These are phyloP conservation scores for Pigoraptor vietnamica DNA, from an alignment of 78 protist species.

Conservation along the genomic window DNA sequence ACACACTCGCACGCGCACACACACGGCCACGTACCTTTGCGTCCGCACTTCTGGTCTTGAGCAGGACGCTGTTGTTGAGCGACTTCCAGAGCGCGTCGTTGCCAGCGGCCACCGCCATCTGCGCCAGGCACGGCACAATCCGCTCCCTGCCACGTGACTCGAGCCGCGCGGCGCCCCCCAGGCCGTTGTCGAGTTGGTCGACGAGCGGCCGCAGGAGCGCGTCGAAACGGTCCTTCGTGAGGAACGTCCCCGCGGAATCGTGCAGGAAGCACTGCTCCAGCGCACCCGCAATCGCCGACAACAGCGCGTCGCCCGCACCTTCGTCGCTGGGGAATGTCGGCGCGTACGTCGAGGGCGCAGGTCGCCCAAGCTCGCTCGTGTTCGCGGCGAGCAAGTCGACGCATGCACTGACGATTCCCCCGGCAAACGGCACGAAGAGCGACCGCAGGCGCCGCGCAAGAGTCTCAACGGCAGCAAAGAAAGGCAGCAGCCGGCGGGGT, in stretches of 20 bases:
- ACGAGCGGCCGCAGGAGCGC: slow-evolving; percentile 36
- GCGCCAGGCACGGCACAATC: slow-evolving; percentile 44
- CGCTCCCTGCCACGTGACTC: slow-evolving; percentile 1
- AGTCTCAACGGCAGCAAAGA: slow-evolving; percentile 27
- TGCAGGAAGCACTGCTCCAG: slow-evolving; percentile 35
- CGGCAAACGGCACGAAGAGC: slow-evolving; percentile 28
- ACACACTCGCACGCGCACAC: background rate
- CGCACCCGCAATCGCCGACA: background rate
- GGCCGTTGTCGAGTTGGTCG: slow-evolving; percentile 50
- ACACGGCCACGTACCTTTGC: background rate
- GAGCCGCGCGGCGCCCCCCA: slow-evolving; percentile 26
- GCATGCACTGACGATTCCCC: background rate
- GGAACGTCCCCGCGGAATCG: slow-evolving; percentile 25
- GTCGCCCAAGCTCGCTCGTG: background rate
- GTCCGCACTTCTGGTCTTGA: slow-evolving; percentile 47
- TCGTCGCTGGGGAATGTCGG: background rate
- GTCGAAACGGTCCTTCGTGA: slow-evolving; percentile 42
- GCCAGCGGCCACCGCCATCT: slow-evolving; percentile 49
- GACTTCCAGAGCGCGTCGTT: slow-evolving; percentile 61
- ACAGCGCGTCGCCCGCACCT: background rate
- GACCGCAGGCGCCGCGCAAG: background rate
- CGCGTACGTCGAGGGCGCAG: background rate
- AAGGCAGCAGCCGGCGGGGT: background rate
- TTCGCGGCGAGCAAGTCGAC: background rate
- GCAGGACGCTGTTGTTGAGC: slow-evolving; percentile 49